Conservation (phyloP, 2,329 filamentous ascomycete genomes). For the Orbilia javanica region DNA sequence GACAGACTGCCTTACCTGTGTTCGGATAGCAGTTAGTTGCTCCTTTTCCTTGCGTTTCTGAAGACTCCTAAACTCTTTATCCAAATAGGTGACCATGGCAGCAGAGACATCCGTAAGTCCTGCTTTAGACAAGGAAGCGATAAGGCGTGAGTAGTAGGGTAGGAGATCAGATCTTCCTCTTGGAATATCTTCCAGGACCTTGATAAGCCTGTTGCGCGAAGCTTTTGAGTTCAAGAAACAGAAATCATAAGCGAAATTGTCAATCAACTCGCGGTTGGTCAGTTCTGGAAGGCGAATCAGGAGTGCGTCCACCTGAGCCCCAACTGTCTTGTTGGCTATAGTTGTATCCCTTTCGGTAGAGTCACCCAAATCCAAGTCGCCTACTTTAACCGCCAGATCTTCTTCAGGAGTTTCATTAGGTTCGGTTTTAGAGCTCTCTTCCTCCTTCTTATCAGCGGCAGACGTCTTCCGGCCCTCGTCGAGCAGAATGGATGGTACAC, state of each 20-base stretch:
- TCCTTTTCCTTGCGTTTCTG: constrained; percentile 98
- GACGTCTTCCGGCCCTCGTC: constrained; percentile 86
- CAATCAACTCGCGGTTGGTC: constrained; percentile 89
- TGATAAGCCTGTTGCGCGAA: constrained; percentile 91
- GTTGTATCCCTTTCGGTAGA: constrained; percentile 92
- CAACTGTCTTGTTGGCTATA: constrained; percentile 97
- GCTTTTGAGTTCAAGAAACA: constrained; percentile 99
- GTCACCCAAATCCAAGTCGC: constrained; percentile 66
- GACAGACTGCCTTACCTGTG: constrained; percentile 22
- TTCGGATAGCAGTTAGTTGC: constrained; percentile 72
- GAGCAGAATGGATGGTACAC: constrained; percentile 91
- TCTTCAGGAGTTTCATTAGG: constrained; percentile 77
- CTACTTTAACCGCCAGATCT: constrained; percentile 71
- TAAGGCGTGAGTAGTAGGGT: constrained; percentile 89
- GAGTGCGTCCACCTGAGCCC: constrained; percentile 93
- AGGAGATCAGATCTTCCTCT: constrained; percentile 93
- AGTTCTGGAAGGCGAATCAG: constrained; percentile 89
- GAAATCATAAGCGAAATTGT: constrained; percentile 94
- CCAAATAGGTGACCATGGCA: constrained; percentile 88
- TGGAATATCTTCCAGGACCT: constrained; percentile 91
- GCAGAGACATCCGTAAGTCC: constrained; percentile 90
- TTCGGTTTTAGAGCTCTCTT: constrained; percentile 51
- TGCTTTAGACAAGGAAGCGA: constrained; percentile 92
- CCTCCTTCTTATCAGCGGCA: constrained; percentile 74
- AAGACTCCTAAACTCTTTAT: constrained; percentile 95